phyloP scores from a whole-genome alignment of 2,329 filamentous ascomycete genomes.

The Achaetomium macrosporum region DNA sequence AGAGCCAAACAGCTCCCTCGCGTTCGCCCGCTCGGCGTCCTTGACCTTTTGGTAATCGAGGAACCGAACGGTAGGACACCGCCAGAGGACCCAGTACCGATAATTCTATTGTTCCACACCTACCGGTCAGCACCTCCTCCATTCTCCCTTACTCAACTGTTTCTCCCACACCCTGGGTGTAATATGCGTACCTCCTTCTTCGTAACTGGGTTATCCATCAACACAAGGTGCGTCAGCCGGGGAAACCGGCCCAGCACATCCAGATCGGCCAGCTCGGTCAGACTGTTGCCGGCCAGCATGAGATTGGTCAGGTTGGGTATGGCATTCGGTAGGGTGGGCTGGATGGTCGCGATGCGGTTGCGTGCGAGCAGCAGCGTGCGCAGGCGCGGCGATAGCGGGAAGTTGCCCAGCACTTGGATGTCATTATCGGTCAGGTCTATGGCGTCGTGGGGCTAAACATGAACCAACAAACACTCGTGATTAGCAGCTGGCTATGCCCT shows the following conservation, averaged over 20 bases:
- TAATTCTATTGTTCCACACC: conserved; percentile 60
- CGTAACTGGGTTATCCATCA: conserved; percentile 83
- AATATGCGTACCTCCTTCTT: conserved; percentile 72
- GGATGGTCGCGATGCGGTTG: conserved; percentile 80
- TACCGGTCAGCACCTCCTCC: conserved; percentile 8
- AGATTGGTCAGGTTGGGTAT: conserved; percentile 79
- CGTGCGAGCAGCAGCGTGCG: conserved; percentile 82
- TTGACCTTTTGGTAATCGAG: conserved; percentile 91
- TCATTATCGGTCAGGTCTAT: conserved; percentile 99
- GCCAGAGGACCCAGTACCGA: conserved; percentile 85
- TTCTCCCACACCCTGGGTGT: background rate
- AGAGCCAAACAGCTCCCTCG: conserved; percentile 78
- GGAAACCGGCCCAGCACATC: conserved; percentile 68
- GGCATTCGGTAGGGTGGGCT: conserved; percentile 64
- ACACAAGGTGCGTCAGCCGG: conserved; percentile 69
- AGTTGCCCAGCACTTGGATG: conserved; percentile 82
- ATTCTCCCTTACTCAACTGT: background rate
- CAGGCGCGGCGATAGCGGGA: conserved; percentile 83
- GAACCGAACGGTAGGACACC: conserved; percentile 77
- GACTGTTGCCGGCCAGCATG: conserved; percentile 75
- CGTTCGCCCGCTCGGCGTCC: conserved; percentile 71
- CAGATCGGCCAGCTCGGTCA: conserved; percentile 79
- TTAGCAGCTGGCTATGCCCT: background rate
- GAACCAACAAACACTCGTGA: no score
- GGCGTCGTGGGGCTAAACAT: conserved; percentile 74